phyloP scores from a whole-genome alignment of 202 grass and related monocot species.

The Bolboschoenoplectus hybrid region DNA sequence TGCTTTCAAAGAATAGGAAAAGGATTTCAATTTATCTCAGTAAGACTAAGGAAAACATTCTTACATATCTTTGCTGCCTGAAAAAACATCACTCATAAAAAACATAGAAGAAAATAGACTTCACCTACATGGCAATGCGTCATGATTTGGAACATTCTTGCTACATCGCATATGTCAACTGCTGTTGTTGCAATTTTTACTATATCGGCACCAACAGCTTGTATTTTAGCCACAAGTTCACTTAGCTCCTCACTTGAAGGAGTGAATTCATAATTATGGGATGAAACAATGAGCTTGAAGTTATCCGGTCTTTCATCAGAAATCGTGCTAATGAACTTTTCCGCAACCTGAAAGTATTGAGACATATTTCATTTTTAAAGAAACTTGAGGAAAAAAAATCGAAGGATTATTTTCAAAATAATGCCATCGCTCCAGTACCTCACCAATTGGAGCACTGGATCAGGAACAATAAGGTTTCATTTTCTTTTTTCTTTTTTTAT shows the following conservation, averaged over 20 bases:
- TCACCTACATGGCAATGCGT: conserved; percentile 87
- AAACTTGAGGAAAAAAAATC: neutral
- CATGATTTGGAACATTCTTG: conserved; percentile 90
- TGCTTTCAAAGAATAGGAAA: neutral
- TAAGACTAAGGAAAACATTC: neutral
- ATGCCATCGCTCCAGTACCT: neutral
- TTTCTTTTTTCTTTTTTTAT: neutral
- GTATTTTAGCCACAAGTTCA: conserved; percentile 85
- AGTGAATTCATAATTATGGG: conserved; percentile 93
- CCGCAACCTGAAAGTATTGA: conserved; percentile 63
- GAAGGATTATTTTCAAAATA: conserved; percentile 2
- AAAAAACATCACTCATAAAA: conserved; percentile 8
- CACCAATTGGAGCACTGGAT: neutral
- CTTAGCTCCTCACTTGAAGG: conserved; percentile 79
- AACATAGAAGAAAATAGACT: conserved; percentile 29
- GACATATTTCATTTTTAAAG: conserved; percentile 28
- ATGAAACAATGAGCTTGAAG: conserved; percentile 95
- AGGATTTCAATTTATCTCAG: neutral
- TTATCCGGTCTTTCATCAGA: conserved; percentile 77
- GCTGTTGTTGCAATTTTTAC: conserved; percentile 95
- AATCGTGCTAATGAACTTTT: conserved; percentile 74
- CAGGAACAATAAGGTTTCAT: neutral
- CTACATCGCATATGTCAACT: conserved; percentile 76
- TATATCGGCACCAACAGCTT: conserved; percentile 88
- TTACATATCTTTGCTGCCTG: neutral